Base-by-base conservation (phyloP, 1,284 basidiomycete genomes). In the Phenoliferia sp. region DNA sequence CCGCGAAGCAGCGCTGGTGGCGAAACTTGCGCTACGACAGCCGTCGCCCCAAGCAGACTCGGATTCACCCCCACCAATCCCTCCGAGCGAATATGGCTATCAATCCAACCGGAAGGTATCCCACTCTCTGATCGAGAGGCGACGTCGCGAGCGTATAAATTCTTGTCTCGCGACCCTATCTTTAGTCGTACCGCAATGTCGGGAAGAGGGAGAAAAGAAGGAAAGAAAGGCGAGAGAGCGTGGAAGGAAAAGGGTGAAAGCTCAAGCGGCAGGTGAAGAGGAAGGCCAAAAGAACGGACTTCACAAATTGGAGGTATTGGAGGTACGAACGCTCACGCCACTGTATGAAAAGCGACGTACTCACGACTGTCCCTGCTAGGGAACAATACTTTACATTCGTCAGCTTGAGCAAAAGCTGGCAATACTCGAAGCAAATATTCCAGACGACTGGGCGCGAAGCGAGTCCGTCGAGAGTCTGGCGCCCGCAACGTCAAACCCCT, bases 111-210 rank as follows among this genome's bases (percentile, higher is more conserved):
- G 89, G 66, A 88, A 90, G 76, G 84, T 89, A 56, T 90, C 90
- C 77, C 89, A 91, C 74, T 89, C 88, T 15, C 86, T 90, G 65
- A 91, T 91, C 77, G 89, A 91, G 80, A 90, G 90, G 75, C 87
- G 89, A 0, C 81, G 90, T 22, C 82, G 89, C 39, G 90, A 88
- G 2, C 90, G 90, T 82, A 91, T 91, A 69, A 91, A 91, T 76
- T 87, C 90, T 59, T 88, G 89, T 1, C 83, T 91, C 12, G 82
- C 86, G 5, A 84, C 85, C 1, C 79, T 91, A 29, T 84, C 85
- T 65, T 79, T 81, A 67, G 84, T 90, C 64, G 87, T 90, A 1
- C 87, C 88, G 70, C 62, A 35, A 5, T 57, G 70, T 39, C 61
- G 54, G 32, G 73, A 71, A 54, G 66, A 73, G 48, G 67, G 69